These are phyloP conservation scores for Fusarium sp. DNA, from an alignment of 2,329 filamentous ascomycete species.

Conservation along the genomic window DNA sequence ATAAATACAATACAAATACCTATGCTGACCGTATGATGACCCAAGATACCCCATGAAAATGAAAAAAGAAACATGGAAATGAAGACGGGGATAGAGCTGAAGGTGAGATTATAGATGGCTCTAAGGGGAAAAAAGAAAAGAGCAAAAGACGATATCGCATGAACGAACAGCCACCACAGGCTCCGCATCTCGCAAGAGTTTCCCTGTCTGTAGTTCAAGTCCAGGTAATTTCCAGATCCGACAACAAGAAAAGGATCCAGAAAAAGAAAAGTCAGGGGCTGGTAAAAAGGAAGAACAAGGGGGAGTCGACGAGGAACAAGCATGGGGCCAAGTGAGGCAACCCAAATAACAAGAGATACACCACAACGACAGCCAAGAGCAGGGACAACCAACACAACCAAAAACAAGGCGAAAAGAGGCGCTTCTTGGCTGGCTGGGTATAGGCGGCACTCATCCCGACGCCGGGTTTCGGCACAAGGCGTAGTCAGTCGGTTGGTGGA, in stretches of 20 bases:
- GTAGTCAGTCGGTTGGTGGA: not conserved
- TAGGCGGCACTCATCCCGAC: not conserved
- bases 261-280: constrained; percentile 2
- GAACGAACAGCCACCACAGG: constrained; percentile 28
- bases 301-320: not conserved
- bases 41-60: constrained; percentile 8
- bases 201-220: constrained; percentile 13
- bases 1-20: not conserved
- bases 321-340: not conserved
- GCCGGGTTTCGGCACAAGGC: not conserved
- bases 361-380: not conserved
- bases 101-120: constrained; percentile 2
- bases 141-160: constrained; percentile 25
- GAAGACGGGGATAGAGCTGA: not conserved
- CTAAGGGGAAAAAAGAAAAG: not conserved
- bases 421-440: not conserved
- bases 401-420: constrained; percentile 2
- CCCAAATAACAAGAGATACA: not conserved
- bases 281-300: not conserved
- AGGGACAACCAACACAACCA: not conserved
- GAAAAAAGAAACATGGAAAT: constrained; percentile 9
- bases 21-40: constrained; percentile 31
- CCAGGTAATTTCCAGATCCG: constrained; percentile 14
- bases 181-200: constrained; percentile 29
- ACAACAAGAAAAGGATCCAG: not conserved